Evolutionary conservation across 1,284 basidiomycete species (phyloP), one percentile per base, ranked within the genome.

Genomic region (Peniophora sp.): DNA sequence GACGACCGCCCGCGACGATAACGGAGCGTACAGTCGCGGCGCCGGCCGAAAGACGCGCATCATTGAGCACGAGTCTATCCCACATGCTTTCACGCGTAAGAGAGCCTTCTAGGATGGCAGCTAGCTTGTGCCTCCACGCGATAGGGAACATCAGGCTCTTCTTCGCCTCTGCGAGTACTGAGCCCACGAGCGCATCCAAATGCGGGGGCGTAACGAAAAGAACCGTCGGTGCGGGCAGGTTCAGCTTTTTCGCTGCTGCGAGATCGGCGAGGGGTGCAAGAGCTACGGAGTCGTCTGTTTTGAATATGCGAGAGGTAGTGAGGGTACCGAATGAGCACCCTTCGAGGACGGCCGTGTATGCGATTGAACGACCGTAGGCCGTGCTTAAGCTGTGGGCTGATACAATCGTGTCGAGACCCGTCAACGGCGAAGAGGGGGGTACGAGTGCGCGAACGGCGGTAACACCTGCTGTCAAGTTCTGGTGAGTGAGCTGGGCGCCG

Each of bases 381-480:
- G 81, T 81, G 53, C 80, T 79, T 54, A 91, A 59, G 2, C 84
- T 72, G 63, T 85, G 79, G 2, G 78, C 77, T n/a, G 89, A 91
- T 12, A 83, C 69, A 32, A 91, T 67, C 1, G 85, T 88, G 63
- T 91, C 89, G 45, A 85, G 63, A 2, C 79, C 68, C 6, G 85
- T 81, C 12, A 89, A 60, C 0, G 75, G 71, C 50, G 75, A 77
- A 16, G 81, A 77, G 14, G 78, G 65, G 2, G 89, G 85, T 48
- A 91, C 74, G 23, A 90, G 64, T 3, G 77, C 73, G 45, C 83
- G 80, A 19, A 77, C 72, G 2, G 85, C 84, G 2, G 85, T 77
- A n/a, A 89, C 82, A 44, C 85, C 89, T 11, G 89, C 85, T 2
- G 86, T 90, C 51, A 90, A 63, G 55, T 89, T 89, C 59, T 86